A percentile compares a stretch with the other conserved stretches of the same genome.
These are phyloP conservation scores for Hyaloraphidium curvatum DNA, from an alignment of 192 early-diverging fungal species.

Conservation along the genomic window DNA sequence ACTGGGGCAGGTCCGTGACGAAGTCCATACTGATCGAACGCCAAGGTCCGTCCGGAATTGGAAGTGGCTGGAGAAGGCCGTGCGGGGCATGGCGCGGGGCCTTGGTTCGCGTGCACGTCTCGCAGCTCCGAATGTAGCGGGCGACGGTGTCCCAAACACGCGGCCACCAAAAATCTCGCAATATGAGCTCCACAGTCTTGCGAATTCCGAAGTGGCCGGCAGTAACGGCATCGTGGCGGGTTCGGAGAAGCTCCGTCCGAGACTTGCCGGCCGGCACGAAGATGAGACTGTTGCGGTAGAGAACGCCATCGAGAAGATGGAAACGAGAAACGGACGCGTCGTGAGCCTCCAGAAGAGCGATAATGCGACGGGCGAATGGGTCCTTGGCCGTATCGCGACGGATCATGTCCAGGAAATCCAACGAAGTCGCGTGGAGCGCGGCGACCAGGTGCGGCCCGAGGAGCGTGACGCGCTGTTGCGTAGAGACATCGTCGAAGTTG, in stretches of 20 bases:
- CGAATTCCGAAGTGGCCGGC: slow-evolving; percentile 17
- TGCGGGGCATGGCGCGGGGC: slow-evolving; percentile 12
- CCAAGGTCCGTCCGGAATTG: slow-evolving; percentile 14
- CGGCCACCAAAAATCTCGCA: slow-evolving; percentile 15
- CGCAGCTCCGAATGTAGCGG: slow-evolving; percentile 13
- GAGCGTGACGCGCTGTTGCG: too few species aligned
- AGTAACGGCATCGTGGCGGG: slow-evolving; percentile 10
- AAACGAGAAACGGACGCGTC: too few species aligned
- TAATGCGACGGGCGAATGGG: too few species aligned
- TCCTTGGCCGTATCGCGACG: too few species aligned
- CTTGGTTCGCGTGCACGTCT: slow-evolving; percentile 14
- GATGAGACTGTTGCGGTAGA: too few species aligned
- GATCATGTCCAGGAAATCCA: too few species aligned
- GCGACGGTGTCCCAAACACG: slow-evolving; percentile 9
- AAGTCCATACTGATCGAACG: slow-evolving; percentile 23
- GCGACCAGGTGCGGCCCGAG: too few species aligned
- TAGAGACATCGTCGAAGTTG: too few species aligned
- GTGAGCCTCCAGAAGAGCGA: too few species aligned
- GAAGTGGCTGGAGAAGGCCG: slow-evolving; percentile 13
- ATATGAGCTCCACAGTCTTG: slow-evolving; percentile 18
- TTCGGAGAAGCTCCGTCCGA: slow-evolving; percentile 4
- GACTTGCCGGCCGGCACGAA: too few species aligned
- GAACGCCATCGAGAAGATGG: too few species aligned
- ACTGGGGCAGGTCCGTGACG: slow-evolving; percentile 10
- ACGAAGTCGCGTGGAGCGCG: too few species aligned